These are phyloP conservation scores for Peronospora destructor DNA, from an alignment of 352 stramenopile genomes.

Conservation along the genomic window DNA sequence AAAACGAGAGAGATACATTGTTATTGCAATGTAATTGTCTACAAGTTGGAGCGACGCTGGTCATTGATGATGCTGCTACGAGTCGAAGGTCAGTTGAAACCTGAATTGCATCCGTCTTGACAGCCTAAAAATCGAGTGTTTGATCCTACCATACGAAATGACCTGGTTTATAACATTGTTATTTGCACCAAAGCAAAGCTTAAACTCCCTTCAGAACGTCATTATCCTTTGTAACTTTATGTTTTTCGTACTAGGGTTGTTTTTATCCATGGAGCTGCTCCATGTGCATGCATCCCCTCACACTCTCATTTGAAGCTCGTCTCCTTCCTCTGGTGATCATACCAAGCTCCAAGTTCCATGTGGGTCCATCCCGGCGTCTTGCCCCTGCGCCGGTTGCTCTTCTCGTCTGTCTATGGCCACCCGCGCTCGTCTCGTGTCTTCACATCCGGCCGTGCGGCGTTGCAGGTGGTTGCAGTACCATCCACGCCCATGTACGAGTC, in stretches of 20 bases:
- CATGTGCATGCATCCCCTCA: slow-evolving; percentile 8
- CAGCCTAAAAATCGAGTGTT: slow-evolving; percentile 11
- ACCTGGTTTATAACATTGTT: not conserved
- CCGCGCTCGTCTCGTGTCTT: slow-evolving; percentile 28
- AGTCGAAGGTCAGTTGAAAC: slow-evolving; percentile 11
- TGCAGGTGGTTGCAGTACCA: slow-evolving; percentile 12
- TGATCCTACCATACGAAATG: slow-evolving; percentile 8
- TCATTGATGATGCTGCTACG: slow-evolving; percentile 22
- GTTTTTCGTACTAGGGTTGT: slow-evolving; percentile 8
- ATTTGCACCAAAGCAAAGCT: not conserved
- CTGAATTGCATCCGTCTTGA: slow-evolving; percentile 22
- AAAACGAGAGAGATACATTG: not conserved
- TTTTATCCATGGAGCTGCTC: slow-evolving; percentile 13
- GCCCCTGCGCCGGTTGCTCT: slow-evolving; percentile 20
- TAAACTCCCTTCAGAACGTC: not conserved
- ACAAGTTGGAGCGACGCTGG: slow-evolving; percentile 44
- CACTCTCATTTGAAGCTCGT: slow-evolving; percentile 11
- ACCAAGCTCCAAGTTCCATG: slow-evolving; percentile 12
- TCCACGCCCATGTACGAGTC: slow-evolving; percentile 13
- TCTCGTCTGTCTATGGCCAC: slow-evolving; percentile 15
- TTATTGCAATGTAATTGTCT: slow-evolving; percentile 4
- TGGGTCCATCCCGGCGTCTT: slow-evolving; percentile 19
- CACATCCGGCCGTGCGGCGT: slow-evolving; percentile 15
- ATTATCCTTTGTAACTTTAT: not conserved
- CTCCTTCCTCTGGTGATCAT: slow-evolving; percentile 6